Evolutionary conservation across 148 eudicot genomes (phyloP).

Genomic region (Polygonum aviculare): DNA sequence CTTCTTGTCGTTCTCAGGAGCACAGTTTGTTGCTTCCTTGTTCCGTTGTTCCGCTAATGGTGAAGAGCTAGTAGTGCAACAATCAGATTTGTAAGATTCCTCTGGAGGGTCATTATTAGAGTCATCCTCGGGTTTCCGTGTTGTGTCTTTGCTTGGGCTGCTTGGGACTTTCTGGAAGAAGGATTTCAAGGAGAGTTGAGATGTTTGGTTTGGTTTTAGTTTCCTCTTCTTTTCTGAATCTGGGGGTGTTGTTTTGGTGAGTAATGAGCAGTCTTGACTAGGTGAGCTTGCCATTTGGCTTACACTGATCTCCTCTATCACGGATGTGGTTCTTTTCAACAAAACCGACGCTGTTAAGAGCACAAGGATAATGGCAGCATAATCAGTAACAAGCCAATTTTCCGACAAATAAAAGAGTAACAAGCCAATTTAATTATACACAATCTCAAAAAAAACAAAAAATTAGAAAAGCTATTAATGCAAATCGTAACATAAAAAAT

Average conservation of each 20-base stretch:
- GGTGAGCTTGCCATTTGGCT: conserved; percentile 23
- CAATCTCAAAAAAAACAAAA: background rate
- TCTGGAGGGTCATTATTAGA: conserved; percentile 17
- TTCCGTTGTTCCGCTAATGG: conserved; percentile 23
- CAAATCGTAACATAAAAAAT: background rate
- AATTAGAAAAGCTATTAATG: background rate
- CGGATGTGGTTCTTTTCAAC: conserved; percentile 46
- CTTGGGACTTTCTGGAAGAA: conserved; percentile 53
- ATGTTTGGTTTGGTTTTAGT: conserved; percentile 45
- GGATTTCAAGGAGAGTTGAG: conserved; percentile 79
- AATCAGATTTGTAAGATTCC: conserved; percentile 14
- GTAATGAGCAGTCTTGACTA: conserved; percentile 12
- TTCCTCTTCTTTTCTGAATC: conserved; percentile 44
- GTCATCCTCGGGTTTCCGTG: conserved; percentile 23
- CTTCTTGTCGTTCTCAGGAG: conserved; percentile 41
- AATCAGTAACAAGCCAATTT: background rate
- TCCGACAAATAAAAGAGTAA: no score
- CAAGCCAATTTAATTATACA: background rate
- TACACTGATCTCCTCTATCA: conserved; percentile 29
- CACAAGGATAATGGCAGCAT: background rate
- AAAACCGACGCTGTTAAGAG: conserved; percentile 59
- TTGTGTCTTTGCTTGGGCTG: conserved; percentile 16
- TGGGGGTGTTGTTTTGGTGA: conserved; percentile 15
- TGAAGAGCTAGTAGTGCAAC: conserved; percentile 12
- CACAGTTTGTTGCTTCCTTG: conserved; percentile 15